Evolutionary conservation across 2,329 filamentous ascomycete species (phyloP).

Genomic region (Epichloe bromicola): DNA sequence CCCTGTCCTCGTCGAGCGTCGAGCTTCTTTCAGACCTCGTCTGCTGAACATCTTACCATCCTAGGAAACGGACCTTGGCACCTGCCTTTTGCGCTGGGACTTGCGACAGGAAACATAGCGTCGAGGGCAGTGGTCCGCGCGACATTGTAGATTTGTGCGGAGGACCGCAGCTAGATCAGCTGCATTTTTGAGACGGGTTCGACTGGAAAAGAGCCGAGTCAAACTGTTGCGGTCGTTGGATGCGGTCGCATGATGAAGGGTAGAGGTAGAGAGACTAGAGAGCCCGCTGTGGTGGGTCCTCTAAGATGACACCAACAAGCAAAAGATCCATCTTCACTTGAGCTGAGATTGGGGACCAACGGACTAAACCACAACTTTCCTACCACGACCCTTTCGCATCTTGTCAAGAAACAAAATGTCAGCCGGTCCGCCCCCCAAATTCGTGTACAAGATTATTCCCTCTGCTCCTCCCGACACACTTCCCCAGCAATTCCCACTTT

Average conservation of each 20-base stretch:
- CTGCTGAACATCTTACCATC: constrained; percentile 52
- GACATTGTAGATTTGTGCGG: constrained; percentile 28
- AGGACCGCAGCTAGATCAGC: not conserved
- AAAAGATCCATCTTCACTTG: not conserved
- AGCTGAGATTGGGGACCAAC: not conserved
- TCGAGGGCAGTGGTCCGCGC: constrained; percentile 49
- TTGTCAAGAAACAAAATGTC: not conserved
- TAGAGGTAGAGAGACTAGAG: no score
- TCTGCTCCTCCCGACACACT: constrained; percentile 38
- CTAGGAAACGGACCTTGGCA: constrained; percentile 83
- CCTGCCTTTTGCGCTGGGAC: constrained; percentile 38
- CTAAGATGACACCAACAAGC: no score
- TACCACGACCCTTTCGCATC: not conserved
- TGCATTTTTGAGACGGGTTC: no score
- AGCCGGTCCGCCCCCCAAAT: constrained; percentile 17
- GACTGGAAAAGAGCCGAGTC: no score
- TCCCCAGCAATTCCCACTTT: constrained; percentile 41
- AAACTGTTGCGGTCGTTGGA: no score
- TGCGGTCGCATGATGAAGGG: no score
- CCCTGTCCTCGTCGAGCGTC: not conserved
- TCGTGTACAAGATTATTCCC: constrained; percentile 49
- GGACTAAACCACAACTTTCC: not conserved
- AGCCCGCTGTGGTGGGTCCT: not conserved
- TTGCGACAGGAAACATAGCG: constrained; percentile 50
- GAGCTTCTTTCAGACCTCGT: not conserved